These are phyloP conservation scores for Naganishia sp. DNA, from an alignment of 1,284 basidiomycete species.

Conservation along the genomic window DNA sequence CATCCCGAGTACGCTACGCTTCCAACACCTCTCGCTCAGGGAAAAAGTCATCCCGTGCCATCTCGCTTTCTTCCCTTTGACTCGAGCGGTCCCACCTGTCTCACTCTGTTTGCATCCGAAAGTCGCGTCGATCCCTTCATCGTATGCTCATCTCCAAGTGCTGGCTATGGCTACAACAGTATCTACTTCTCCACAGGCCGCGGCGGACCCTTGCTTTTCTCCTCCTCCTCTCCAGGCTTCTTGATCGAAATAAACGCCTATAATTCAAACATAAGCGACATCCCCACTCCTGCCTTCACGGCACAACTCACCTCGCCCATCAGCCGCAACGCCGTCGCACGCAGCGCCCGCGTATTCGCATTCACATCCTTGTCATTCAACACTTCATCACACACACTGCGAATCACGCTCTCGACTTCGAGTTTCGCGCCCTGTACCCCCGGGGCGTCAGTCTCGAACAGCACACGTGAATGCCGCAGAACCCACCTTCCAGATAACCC, in stretches of 20 bases:
- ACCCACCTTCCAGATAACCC: slow-evolving; percentile 83
- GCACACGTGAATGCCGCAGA: neutral
- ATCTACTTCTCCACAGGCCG: neutral
- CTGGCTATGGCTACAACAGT: slow-evolving; percentile 1
- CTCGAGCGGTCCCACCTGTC: neutral
- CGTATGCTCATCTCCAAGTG: no score
- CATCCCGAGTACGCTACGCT: neutral
- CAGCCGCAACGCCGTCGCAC: slow-evolving; percentile 79
- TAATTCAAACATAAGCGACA: neutral
- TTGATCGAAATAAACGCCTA: slow-evolving; percentile 58
- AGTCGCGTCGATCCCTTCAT: neutral
- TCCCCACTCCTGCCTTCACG: neutral
- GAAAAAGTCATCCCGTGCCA: neutral
- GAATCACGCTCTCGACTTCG: slow-evolving; percentile 88
- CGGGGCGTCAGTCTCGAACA: neutral
- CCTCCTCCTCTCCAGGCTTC: slow-evolving; percentile 62
- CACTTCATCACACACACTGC: slow-evolving; percentile 89
- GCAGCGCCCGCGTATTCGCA: slow-evolving; percentile 66
- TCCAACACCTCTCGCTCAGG: neutral
- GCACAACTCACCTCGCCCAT: slow-evolving; percentile 70
- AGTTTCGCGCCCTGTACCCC: slow-evolving; percentile 78
- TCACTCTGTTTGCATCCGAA: slow-evolving; percentile 3
- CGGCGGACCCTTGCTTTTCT: slow-evolving; percentile 4
- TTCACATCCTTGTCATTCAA: slow-evolving; percentile 58
- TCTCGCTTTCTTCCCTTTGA: neutral